Evolutionary conservation across 768 basidiomycete species (phyloP), one percentile per base, ranked within the genome.

Genomic region (Lactarius akahatsu): DNA sequence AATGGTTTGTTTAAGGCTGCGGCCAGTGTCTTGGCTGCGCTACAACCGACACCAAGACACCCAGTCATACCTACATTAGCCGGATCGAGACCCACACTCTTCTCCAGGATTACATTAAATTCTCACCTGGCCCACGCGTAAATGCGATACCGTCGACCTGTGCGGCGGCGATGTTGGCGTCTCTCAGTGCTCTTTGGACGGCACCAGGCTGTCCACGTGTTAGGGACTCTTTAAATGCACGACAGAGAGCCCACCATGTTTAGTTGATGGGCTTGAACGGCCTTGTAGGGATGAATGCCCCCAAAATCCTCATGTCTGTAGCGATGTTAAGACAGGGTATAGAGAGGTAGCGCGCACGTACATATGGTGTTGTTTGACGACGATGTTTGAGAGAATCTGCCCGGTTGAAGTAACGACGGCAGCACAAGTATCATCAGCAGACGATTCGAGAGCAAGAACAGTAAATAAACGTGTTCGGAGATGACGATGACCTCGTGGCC

Each of bases 391-490:
- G 61, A 91, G 85, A 47, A 98, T 81, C 73, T 80, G 72, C 23
- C 86, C 83, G 9, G 83, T 78, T 1, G 89, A 90, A 23, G 85
- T 83, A 41, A 99, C 90, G 59, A 98, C 81, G 0, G 96, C 90
- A 18, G 89, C 93, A 71, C 94, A 96, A 1, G 94, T 92, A 73
- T 98, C 97, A 75, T 99, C 96, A 16, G 94, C 94, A 15, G 93
- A 95, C 1, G 89, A 88, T 76, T 97, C 95, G 43, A 96, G 72
- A 9, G 86, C 90, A 9, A 92, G 82, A 16, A 92, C 86, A 1
- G 85, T 90, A 72, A 91, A 86, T 2, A 18, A 55, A 28, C 70
- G 67, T 55, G 8, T 50, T 55, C 50, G 40, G 47, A 28, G 64
- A 50, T 30, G 47, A 18, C 6, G n/a, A 40, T 11, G 57, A 16